Conservation (phyloP, 305 asterid species). For the Petunia hybrid region DNA sequence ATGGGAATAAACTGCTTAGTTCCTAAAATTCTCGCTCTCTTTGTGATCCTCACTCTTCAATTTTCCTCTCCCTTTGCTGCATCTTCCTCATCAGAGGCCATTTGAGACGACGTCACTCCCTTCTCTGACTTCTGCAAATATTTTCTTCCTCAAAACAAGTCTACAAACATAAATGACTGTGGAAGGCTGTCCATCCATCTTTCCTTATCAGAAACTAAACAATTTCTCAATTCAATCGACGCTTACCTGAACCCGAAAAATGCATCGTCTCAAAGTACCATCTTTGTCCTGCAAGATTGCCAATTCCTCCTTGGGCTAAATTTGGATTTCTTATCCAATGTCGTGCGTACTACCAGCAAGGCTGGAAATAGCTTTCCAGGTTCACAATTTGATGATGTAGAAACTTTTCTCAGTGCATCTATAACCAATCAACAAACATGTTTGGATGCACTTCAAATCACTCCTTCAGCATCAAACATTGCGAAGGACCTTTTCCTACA, state of each 20-base stretch:
- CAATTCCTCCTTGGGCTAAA: constrained; percentile 57
- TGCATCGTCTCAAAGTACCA: constrained; percentile 47
- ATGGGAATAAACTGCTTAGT: neutral
- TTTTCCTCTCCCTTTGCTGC: neutral
- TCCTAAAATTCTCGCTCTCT: neutral
- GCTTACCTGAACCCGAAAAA: constrained; percentile 43
- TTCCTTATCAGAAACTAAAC: constrained; percentile 54
- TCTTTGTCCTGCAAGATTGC: constrained; percentile 76
- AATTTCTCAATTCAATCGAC: constrained; percentile 39
- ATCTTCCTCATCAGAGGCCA: neutral
- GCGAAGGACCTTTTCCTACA: constrained; percentile 52
- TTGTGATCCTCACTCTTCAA: neutral
- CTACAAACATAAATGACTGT: constrained; percentile 62
- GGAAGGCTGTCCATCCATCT: constrained; percentile 60
- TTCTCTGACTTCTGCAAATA: constrained; percentile 64
- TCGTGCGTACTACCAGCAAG: constrained; percentile 40
- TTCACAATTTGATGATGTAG: constrained; percentile 55
- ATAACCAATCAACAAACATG: constrained; percentile 81
- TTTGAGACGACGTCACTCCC: constrained; percentile 59
- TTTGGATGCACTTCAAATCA: constrained; percentile 58
- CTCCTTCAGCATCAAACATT: constrained; percentile 64
- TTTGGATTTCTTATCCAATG: constrained; percentile 50
- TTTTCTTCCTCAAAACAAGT: constrained; percentile 52
- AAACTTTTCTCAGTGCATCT: constrained; percentile 71
- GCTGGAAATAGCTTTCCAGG: constrained; percentile 46